Conservation (phyloP, 495 filamentous ascomycete species). For the Trichoderma orchidacearum region DNA sequence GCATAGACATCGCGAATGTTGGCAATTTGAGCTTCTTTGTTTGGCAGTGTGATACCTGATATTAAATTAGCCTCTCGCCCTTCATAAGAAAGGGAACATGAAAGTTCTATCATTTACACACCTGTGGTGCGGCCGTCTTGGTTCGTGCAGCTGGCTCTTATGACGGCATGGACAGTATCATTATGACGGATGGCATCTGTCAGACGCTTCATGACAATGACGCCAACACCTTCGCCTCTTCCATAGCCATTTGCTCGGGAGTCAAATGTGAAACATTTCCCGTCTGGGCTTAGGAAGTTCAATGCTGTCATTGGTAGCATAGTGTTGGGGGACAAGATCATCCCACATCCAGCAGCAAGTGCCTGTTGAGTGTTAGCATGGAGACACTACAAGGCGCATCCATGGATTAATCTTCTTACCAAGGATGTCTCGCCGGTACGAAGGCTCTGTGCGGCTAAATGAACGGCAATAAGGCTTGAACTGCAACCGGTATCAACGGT, state of each 20-base stretch:
- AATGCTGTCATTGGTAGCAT: slow-evolving; percentile 13
- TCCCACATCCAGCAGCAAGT: slow-evolving; percentile 15
- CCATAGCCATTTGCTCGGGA: slow-evolving; percentile 31
- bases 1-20: slow-evolving; percentile 31
- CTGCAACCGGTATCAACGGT: slow-evolving; percentile 42
- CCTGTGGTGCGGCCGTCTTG: slow-evolving; percentile 29
- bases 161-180: slow-evolving; percentile 39
- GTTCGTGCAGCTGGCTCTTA: slow-evolving; percentile 35
- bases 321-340: slow-evolving; percentile 16
- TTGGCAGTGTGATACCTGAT: slow-evolving; percentile 33
- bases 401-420: slow-evolving; percentile 5
- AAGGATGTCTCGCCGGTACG: slow-evolving; percentile 30
- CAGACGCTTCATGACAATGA: slow-evolving; percentile 38
- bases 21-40: slow-evolving; percentile 29
- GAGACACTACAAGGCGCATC: too few relatives aligned
- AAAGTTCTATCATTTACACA: background rate
- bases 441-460: slow-evolving; percentile 60
- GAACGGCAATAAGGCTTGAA: slow-evolving; percentile 26
- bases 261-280: slow-evolving; percentile 19
- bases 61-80: background rate
- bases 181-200: slow-evolving; percentile 29
- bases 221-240: slow-evolving; percentile 41
- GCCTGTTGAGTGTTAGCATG: slow-evolving; percentile 9
- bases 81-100: background rate
- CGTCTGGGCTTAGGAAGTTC: slow-evolving; percentile 13